Evolutionary conservation across 352 stramenopile genomes (phyloP), one percentile per base, ranked within the genome.

Genomic region (Globisporangium camurandrum): DNA sequence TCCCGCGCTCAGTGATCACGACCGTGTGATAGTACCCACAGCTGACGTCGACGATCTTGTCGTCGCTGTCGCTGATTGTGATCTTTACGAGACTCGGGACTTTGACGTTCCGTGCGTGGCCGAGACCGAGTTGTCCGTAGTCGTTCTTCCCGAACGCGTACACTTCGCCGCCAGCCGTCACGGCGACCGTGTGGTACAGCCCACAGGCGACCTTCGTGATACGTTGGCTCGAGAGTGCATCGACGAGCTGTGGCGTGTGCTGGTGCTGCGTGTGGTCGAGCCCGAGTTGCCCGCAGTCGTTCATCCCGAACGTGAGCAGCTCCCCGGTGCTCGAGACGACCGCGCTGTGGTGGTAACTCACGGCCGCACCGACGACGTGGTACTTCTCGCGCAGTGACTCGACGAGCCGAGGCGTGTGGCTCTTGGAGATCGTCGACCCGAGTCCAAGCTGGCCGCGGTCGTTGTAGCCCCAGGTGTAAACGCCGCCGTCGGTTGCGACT

Each of bases 391-490:
- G 67, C 5, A 94, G 51, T 37, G 72, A 86, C 31, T 94, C 84
- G 51, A 94, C 85, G 36, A 87, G 61, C 5, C 79, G 73, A 4
- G 84, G 84, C 0, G 84, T 93, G 64, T 93, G 81, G 44, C 75
- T 88, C 56, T 94, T 94, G 0, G 81, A 90, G 47, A 93, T 90
- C 3, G 84, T 93, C 11, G 77, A 90, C 0, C 84, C 81, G 17
- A 93, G 64, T 9, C 84, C 84, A 33, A 94, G 68, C 50, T 94
- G 84, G 2, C 84, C 84, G 37, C 81, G 73, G 45, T 94, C 84
- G 46, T 94, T 94, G 61, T 91, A 94, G 36, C 84, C 84, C 84
- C 84, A 94, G 1, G 84, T 86, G 59, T 90, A 94, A 3, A 88
- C 81, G 12, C 69, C 61, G 16, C 81, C 84, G 50, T 94, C 81